Base-by-base conservation (phyloP, 2,329 filamentous ascomycete species). In the Monilinia fructicola region DNA sequence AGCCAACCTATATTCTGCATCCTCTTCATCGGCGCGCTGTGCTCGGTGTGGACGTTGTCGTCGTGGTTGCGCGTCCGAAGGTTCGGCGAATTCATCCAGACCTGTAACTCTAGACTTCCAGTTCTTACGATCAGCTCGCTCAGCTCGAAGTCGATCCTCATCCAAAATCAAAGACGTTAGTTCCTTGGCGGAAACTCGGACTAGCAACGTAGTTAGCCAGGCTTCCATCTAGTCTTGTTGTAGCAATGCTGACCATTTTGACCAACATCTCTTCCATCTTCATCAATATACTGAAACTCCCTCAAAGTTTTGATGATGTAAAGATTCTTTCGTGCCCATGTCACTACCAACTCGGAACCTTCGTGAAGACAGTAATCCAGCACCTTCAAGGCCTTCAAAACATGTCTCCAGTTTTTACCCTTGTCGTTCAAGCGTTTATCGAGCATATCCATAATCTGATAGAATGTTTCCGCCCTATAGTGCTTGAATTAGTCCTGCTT, bases 391-490 rank as follows among this genome's bases (percentile, higher is more conserved):
- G 95, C 96, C 80, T 99, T 99, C 68, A 99, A 82, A 16, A 99
- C 95, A 78, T 99, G 95, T 74, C 95, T 89, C 95, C 95, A 99
- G 78, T 99, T 99, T 84, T 98, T 99, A 76, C 95, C 95, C 80
- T 99, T 98, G 80, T 99, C 95, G 75, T 99, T 99, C 76, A 99
- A 82, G 73, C 95, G 90, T 83, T 98, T 98, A 81, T 99, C 95
- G 72, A 99, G 84, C 92, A 99, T 99, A 78, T 99, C 95, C 90
- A 99, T 97, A 75, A 99, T 97, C 78, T 99, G 94, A 82, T 97
- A 97, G 81, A 99, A 99, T 78, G 98, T 95, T 79, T 90, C 94
- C 46, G 93, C 93, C 77, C 94, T 77, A 67, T 48, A 53, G 52
- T 31, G 2, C 12, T 21, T 38, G 31, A 48, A 50, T 71, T 62